phyloP scores from a whole-genome alignment of 1,139 yeast species.

The Saccharomyces pastorianus region DNA sequence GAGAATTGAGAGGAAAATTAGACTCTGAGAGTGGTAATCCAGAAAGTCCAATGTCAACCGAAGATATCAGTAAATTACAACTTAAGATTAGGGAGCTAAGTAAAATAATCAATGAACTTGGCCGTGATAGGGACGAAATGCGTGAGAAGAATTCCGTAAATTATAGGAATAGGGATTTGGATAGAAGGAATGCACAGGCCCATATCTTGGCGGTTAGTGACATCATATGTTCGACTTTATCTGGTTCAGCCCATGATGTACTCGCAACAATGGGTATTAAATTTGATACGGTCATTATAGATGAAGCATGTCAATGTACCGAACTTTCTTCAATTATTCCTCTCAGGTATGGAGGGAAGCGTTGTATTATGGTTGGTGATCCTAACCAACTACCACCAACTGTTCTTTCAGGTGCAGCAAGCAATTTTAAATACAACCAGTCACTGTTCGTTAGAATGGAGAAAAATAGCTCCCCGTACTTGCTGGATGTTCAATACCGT shows the following conservation, averaged over 20 bases:
- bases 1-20: conserved; percentile 22
- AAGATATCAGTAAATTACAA: conserved; percentile 39
- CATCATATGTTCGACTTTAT: conserved; percentile 82
- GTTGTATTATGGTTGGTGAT: conserved; percentile 97
- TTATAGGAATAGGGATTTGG: conserved; percentile 68
- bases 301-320: conserved; percentile 97
- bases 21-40: conserved; percentile 28
- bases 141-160: conserved; percentile 65
- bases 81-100: conserved; percentile 47
- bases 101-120: conserved; percentile 56
- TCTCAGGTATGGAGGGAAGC: conserved; percentile 79
- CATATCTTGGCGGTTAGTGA: conserved; percentile 70
- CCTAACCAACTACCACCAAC: conserved; percentile 98
- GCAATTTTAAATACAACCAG: conserved; percentile 73
- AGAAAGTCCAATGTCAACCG: conserved; percentile 25
- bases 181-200: conserved; percentile 65
- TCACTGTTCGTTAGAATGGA: conserved; percentile 94
- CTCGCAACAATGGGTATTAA: conserved; percentile 64
- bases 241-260: conserved; percentile 91
- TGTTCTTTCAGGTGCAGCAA: conserved; percentile 86
- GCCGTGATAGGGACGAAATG: conserved; percentile 67
- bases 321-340: conserved; percentile 91
- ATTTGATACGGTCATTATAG: conserved; percentile 91
- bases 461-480: conserved; percentile 49
- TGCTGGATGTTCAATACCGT: conserved; percentile 92